phyloP scores from a whole-genome alignment of 1,284 basidiomycete species.

The Tilletia horrida region DNA sequence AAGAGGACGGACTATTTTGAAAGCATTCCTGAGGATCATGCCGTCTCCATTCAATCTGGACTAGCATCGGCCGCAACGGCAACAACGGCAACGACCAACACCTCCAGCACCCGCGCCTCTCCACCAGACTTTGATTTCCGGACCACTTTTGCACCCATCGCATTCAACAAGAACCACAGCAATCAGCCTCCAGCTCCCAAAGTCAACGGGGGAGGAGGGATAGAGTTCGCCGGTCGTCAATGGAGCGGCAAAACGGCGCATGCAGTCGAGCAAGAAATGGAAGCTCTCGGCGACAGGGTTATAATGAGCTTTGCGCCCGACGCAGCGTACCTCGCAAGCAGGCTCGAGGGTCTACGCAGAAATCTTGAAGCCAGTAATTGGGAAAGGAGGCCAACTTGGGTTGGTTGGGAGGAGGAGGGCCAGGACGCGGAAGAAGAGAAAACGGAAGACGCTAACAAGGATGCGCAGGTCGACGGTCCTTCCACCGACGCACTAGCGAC shows the following conservation, averaged over 20 bases:
- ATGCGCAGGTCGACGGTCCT: not conserved
- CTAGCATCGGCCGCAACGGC: not conserved
- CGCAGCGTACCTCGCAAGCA: slow-evolving; percentile 41
- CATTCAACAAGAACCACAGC: not conserved
- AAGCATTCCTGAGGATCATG: no score
- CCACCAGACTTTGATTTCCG: slow-evolving; percentile 12
- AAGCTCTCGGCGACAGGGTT: slow-evolving; percentile 38
- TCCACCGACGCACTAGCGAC: no score
- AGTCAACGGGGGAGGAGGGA: slow-evolving; percentile 28
- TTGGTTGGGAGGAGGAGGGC: slow-evolving; percentile 38
- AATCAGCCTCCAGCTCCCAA: not conserved
- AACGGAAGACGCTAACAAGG: not conserved
- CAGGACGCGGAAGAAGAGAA: slow-evolving; percentile 21
- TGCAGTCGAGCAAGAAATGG: slow-evolving; percentile 48
- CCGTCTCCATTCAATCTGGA: no score
- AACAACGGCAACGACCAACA: not conserved
- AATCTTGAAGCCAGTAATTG: slow-evolving; percentile 38
- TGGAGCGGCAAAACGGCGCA: slow-evolving; percentile 51
- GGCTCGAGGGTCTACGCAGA: slow-evolving; percentile 39
- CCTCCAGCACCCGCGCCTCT: not conserved
- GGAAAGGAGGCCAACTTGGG: slow-evolving; percentile 29
- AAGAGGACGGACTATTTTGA: not conserved
- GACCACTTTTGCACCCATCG: slow-evolving; percentile 12
- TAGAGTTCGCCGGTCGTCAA: slow-evolving; percentile 34
- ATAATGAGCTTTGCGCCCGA: slow-evolving; percentile 49